A percentile compares a stretch with the other conserved stretches of the same genome.
Evolutionary conservation across 2,329 filamentous ascomycete species (phyloP).

Genomic region (Zasmidium cellare): DNA sequence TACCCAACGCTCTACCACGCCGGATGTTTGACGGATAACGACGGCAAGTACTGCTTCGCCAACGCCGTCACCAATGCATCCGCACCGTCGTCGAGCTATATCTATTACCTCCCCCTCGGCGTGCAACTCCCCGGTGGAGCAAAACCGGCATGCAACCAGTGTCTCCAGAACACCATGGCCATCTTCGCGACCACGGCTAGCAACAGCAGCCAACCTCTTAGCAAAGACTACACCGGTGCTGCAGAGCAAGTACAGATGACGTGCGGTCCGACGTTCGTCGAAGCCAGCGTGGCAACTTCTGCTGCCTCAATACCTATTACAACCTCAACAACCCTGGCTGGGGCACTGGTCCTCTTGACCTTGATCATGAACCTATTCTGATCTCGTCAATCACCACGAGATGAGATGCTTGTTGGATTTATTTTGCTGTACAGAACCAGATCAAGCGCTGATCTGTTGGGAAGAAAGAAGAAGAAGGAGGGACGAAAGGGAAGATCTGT

Average conservation of each 20-base stretch:
- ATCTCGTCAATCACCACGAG: neutral
- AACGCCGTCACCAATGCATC: slow-evolving; percentile 77
- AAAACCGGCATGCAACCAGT: slow-evolving; percentile 72
- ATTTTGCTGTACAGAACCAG: slow-evolving; percentile 9
- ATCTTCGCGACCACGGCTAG: slow-evolving; percentile 71
- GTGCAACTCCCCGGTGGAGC: slow-evolving; percentile 65
- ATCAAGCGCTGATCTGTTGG: slow-evolving; percentile 29
- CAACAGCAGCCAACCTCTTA: slow-evolving; percentile 66
- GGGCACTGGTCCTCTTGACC: slow-evolving; percentile 2
- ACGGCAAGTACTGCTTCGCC: slow-evolving; percentile 69
- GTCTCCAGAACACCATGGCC: slow-evolving; percentile 77
- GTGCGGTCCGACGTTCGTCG: slow-evolving; percentile 57
- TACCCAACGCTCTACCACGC: slow-evolving; percentile 79
- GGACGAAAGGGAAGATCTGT: neutral
- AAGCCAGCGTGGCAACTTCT: slow-evolving; percentile 9
- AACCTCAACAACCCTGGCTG: neutral
- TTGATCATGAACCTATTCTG: slow-evolving; percentile 4
- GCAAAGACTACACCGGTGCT: slow-evolving; percentile 67
- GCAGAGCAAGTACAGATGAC: slow-evolving; percentile 70
- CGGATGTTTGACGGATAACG: slow-evolving; percentile 69
- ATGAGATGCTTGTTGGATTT: neutral
- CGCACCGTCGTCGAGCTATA: slow-evolving; percentile 70
- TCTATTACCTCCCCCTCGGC: slow-evolving; percentile 85
- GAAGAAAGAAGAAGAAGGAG: neutral
- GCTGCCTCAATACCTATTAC: neutral